Evolutionary conservation across 2,329 filamentous ascomycete genomes (phyloP), one percentile per base, ranked within the genome.

Genomic region (Bimuria novae-zelandiae): DNA sequence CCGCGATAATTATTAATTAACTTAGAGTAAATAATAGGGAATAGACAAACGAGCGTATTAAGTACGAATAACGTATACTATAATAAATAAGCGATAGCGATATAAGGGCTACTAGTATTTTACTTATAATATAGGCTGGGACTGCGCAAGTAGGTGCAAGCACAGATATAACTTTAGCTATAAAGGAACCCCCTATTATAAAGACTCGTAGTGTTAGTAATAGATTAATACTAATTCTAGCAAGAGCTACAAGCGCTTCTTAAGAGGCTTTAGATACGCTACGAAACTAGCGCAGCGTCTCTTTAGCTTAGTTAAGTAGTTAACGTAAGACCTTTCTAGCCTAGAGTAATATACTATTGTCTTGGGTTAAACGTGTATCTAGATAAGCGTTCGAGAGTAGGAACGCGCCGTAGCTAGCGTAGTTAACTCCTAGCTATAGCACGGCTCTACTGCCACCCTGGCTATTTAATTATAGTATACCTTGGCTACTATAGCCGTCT

Each of bases 1-100:
- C 29, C 19, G 22, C 19, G 25, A 25, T 35, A 33, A 25, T 50
- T 33, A 22, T 32, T 50, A 50, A 19, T 17, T 22, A 50, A 33
- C 16, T 50, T 16, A 21, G 17, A 22, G 37, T 19, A 50, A 50
- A 37, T 17, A 33, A 50, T 23, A 41, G 29, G 5, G 17, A 50
- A 32, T 14, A 41, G 37, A 33, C n/a, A 35, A 41, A 42, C 23
- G 19, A 42, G 36, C 25, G 17, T 33, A 42, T 25, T 30, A 33
- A 50, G 37, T 50, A 42, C 21, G 29, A 50, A 42, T 14, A 42
- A 23, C 37, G 37, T 33, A 50, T 50, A 30, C 47, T 41, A 33
- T 22, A 50, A 43, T 37, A 42, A 21, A 42, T 42, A 42, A 43
- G 43, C 5, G 37, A 50, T 21, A 40, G 6, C 37, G 45, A 48